A percentile compares a stretch with the other conserved stretches of the same genome.
Conservation (phyloP, 768 basidiomycete genomes). For the Rhizopogon roseolus region DNA sequence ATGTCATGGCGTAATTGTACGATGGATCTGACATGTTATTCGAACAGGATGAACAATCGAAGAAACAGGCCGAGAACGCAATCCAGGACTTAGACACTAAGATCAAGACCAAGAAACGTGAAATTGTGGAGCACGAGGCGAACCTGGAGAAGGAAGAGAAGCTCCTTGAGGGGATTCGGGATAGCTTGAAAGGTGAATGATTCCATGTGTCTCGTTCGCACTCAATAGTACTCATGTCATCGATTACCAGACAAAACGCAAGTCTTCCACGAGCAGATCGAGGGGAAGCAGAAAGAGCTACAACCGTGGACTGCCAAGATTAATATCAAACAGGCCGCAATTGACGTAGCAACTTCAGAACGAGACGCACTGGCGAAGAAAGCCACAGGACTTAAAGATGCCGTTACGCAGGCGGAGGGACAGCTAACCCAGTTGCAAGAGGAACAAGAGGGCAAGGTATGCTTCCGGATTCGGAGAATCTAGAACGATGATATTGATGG, state of each 20-base stretch:
- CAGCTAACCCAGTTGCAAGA: slow-evolving; percentile 41
- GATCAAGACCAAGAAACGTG: slow-evolving; percentile 62
- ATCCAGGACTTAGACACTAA: slow-evolving; percentile 66
- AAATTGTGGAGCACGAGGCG: slow-evolving; percentile 65
- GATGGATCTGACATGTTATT: background rate
- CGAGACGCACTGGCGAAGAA: slow-evolving; percentile 76
- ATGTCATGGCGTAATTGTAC: background rate
- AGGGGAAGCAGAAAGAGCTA: slow-evolving; percentile 87
- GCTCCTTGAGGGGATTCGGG: slow-evolving; percentile 72
- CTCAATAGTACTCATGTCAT: background rate
- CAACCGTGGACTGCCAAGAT: slow-evolving; percentile 94
- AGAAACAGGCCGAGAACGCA: slow-evolving; percentile 57
- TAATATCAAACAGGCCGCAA: slow-evolving; percentile 73
- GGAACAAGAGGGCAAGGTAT: slow-evolving; percentile 58
- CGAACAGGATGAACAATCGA: slow-evolving; percentile 56
- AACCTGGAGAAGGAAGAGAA: slow-evolving; percentile 76
- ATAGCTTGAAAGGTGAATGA: slow-evolving; percentile 76
- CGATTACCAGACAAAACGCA: slow-evolving; percentile 80
- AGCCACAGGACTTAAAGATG: slow-evolving; percentile 50
- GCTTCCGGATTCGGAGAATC: background rate
- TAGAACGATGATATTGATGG: background rate
- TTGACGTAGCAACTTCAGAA: slow-evolving; percentile 85
- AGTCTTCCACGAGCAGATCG: slow-evolving; percentile 89
- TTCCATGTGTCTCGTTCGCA: background rate
- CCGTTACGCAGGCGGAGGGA: slow-evolving; percentile 44